Conservation (phyloP, 2,329 filamentous ascomycete genomes). For the Colletotrichum eremochloae region DNA sequence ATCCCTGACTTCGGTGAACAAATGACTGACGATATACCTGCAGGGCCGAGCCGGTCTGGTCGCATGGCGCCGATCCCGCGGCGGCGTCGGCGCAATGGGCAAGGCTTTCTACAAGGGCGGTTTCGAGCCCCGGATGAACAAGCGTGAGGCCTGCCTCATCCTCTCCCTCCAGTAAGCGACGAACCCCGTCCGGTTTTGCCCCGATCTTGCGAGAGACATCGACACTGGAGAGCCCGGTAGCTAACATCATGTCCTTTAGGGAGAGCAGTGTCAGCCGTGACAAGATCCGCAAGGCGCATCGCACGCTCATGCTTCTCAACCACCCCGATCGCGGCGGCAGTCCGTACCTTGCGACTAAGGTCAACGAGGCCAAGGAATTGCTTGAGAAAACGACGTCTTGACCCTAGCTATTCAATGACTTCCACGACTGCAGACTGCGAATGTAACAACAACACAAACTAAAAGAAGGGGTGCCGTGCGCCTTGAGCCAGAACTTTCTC, state of each 20-base stretch:
- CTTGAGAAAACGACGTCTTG: conserved; percentile 77
- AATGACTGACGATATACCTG: conserved; percentile 39
- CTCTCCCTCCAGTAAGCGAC: conserved; percentile 83
- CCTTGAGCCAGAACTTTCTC: background rate
- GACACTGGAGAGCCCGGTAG: background rate
- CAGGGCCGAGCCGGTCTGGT: conserved; percentile 94
- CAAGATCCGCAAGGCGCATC: conserved; percentile 94
- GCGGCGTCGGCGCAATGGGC: conserved; percentile 83
- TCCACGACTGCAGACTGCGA: background rate
- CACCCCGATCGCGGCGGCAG: conserved; percentile 97
- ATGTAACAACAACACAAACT: conserved; percentile 6
- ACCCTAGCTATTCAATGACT: conserved; percentile 11
- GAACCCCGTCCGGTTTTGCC: background rate
- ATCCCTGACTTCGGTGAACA: conserved; percentile 2
- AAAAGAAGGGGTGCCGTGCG: background rate
- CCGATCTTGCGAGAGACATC: background rate
- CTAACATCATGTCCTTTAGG: conserved; percentile 60
- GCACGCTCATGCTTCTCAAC: conserved; percentile 96
- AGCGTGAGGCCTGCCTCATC: conserved; percentile 90
- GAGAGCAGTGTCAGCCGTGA: conserved; percentile 92
- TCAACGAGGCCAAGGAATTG: conserved; percentile 98
- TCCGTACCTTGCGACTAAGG: conserved; percentile 95
- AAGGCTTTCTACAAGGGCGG: conserved; percentile 98
- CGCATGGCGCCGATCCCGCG: conserved; percentile 85
- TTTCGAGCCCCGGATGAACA: conserved; percentile 96